Evolutionary conservation across 1,139 yeast species (phyloP), one percentile per base, ranked within the genome.

Genomic region (Magnusiomyces magnusii): DNA sequence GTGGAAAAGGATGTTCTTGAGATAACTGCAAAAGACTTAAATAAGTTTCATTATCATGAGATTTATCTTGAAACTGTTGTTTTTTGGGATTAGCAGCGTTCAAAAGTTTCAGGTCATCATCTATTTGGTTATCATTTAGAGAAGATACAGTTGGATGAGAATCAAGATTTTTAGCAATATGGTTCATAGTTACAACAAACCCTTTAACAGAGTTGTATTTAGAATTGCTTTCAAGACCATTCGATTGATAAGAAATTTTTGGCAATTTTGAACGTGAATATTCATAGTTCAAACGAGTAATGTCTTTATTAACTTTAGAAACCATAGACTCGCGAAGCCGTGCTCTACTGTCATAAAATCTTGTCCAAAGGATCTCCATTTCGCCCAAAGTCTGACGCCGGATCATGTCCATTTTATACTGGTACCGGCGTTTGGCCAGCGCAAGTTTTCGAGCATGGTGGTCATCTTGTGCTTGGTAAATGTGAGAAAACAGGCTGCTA

Each of bases 231-330:
- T n/a, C n/a, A n/a, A n/a, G n/a, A n/a, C n/a, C n/a, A n/a, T n/a
- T n/a, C n/a, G n/a, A n/a, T n/a, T n/a, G n/a, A 24, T 51, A 51
- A 10, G 54, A 36, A 17, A 51, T 31, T n/a, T 24, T 51, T 19
- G 54, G 2, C 28, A 51, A 9, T 15, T 51, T 51, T 15, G 47
- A 23, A 3, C 54, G 47, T 9, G 54, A 51, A 31, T 51, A 51
- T 17, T 51, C 54, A 21, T 36, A 51, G 17, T 51, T 51, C 5
- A 51, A 21, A 2, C 21, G 21, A 13, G 54, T 17, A 7, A 51
- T 51, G 2, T 51, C 47, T 13, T 39, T 17, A 36, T 51, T 34
- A 2, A 39, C 44, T 19, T 51, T 34, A 15, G 17, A 10, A 51
- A 51, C 36, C 47, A 51, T 34, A n/a, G 31, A 21, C 24, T 51